Conservation (phyloP, 2,329 filamentous ascomycete genomes). For the Graphilbum sp. region DNA sequence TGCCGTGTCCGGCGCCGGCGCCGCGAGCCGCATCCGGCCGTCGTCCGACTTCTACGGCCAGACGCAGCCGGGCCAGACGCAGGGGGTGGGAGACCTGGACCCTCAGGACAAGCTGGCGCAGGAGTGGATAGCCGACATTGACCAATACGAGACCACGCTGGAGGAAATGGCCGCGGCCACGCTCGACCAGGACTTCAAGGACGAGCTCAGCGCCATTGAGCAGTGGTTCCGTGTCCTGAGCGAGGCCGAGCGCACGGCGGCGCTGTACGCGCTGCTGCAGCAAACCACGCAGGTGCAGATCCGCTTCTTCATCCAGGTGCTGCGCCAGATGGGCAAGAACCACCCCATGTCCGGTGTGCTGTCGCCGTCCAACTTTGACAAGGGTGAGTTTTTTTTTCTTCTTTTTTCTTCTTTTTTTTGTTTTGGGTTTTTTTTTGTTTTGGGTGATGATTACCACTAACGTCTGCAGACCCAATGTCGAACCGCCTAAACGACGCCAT, state of each 20-base stretch:
- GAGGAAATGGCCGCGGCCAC: constrained; percentile 98
- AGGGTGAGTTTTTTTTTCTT: constrained; percentile 38
- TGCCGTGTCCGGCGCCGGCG: constrained; percentile 50
- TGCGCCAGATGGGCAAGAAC: constrained; percentile 97
- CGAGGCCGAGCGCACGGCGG: constrained; percentile 89
- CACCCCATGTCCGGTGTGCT: constrained; percentile 93
- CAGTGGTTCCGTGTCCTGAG: constrained; percentile 98
- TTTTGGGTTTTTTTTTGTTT: neutral
- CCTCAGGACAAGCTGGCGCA: constrained; percentile 85
- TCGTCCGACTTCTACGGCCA: constrained; percentile 91
- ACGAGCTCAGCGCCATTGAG: constrained; percentile 95
- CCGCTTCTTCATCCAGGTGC: constrained; percentile 94
- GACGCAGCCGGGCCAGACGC: constrained; percentile 48
- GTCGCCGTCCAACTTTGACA: constrained; percentile 91
- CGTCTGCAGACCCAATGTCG: constrained; percentile 88
- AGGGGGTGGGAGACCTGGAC: constrained; percentile 56
- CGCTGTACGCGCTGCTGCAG: constrained; percentile 85
- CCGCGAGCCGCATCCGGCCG: constrained; percentile 67
- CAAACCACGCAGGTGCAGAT: constrained; percentile 99
- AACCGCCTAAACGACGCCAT: constrained; percentile 91
- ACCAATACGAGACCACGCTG: constrained; percentile 95
- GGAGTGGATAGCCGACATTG: constrained; percentile 98
- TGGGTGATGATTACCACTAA: neutral
- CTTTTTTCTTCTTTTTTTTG: neutral
- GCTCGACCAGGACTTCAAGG: constrained; percentile 98